These are phyloP conservation scores for Fusarium chlamydosporum DNA, from an alignment of 2,329 filamentous ascomycete species.

Conservation along the genomic window DNA sequence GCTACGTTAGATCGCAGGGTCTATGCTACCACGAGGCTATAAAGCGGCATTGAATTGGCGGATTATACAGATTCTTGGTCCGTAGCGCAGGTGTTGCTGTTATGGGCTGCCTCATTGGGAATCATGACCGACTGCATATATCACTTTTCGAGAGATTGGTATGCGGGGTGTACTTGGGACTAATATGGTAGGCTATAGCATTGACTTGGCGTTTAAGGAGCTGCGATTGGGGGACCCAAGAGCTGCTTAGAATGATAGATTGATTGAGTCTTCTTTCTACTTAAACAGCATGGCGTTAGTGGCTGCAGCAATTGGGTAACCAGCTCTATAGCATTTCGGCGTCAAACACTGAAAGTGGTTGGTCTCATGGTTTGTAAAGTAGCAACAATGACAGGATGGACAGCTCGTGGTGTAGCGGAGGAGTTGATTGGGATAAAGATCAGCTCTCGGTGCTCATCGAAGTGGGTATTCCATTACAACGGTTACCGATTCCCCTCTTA, in stretches of 20 bases:
- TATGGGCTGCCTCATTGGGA: constrained; percentile 43
- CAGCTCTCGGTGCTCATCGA: constrained; percentile 12
- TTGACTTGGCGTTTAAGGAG: neutral
- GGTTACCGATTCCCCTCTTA: constrained; percentile 20
- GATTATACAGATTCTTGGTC: constrained; percentile 37
- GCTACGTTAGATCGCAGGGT: constrained; percentile 28
- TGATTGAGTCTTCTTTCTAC: neutral
- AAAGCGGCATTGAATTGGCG: constrained; percentile 47
- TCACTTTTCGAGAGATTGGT: constrained; percentile 28
- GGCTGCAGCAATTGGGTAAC: neutral
- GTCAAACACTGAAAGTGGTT: constrained; percentile 12
- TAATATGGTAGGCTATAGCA: neutral
- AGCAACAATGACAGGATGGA: neutral
- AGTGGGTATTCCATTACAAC: constrained; percentile 19
- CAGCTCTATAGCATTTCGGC: neutral
- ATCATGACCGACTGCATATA: constrained; percentile 41
- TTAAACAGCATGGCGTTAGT: neutral
- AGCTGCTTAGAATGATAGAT: neutral
- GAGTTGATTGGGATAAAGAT: constrained; percentile 29
- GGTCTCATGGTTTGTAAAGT: neutral
- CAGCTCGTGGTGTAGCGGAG: constrained; percentile 12
- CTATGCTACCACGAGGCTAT: constrained; percentile 34
- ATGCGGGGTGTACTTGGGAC: constrained; percentile 34
- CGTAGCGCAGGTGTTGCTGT: constrained; percentile 21
- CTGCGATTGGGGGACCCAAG: neutral